Evolutionary conservation across 1,284 basidiomycete genomes (phyloP).

Genomic region (Ustilago bromivora): DNA sequence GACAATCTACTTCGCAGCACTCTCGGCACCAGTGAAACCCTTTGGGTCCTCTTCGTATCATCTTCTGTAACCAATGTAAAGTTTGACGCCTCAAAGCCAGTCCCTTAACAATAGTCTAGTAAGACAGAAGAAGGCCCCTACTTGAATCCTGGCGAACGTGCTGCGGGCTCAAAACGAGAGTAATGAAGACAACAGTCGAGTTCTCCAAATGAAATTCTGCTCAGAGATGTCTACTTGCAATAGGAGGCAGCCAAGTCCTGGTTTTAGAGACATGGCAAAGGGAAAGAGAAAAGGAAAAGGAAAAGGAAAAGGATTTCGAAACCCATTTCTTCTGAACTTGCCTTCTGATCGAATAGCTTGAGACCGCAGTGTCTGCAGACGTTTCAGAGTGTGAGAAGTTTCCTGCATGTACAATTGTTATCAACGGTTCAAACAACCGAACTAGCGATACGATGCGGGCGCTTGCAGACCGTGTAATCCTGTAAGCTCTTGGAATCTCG

Average conservation of each 20-base stretch:
- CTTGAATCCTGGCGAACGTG: too few relatives aligned
- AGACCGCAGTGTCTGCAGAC: background rate
- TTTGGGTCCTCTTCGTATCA: background rate
- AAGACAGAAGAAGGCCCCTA: too few relatives aligned
- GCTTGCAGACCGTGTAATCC: background rate
- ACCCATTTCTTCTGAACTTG: background rate
- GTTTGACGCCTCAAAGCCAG: background rate
- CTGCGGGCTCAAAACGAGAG: too few relatives aligned
- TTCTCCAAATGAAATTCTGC: background rate
- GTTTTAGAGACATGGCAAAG: background rate
- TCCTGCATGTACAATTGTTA: background rate
- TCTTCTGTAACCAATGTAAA: background rate
- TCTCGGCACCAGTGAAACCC: background rate
- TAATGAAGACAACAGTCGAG: background rate
- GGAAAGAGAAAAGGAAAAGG: background rate
- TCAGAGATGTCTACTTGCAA: background rate
- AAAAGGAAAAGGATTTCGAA: background rate
- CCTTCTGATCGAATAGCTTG: background rate
- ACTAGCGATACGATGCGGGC: background rate
- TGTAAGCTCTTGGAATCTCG: background rate
- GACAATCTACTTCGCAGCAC: slow-evolving; percentile 1
- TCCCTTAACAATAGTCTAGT: too few relatives aligned
- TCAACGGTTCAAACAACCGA: background rate
- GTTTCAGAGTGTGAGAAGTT: background rate
- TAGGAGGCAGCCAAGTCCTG: background rate